Conservation (phyloP, 352 stramenopile genomes). For the Plasmopara halstedii region DNA sequence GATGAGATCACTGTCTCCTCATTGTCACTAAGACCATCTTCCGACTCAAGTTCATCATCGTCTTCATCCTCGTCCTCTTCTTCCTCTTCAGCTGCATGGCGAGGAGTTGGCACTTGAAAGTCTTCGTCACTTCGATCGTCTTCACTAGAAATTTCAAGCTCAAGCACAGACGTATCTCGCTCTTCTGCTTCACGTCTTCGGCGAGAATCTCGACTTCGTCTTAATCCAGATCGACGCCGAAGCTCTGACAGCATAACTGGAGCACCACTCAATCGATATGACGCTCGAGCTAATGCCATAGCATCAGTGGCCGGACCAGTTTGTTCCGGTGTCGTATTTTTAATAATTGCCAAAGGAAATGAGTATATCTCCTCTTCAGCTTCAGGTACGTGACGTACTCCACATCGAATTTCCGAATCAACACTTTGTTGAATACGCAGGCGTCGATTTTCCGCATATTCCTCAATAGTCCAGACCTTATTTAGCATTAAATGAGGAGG, state of each 20-base stretch:
- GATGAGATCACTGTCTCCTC: constrained; percentile 30
- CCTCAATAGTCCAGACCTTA: constrained; percentile 22
- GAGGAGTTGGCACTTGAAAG: constrained; percentile 52
- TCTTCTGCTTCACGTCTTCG: constrained; percentile 50
- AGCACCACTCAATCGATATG: constrained; percentile 66
- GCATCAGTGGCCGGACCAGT: constrained; percentile 9
- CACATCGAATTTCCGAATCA: constrained; percentile 61
- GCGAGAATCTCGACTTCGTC: constrained; percentile 16
- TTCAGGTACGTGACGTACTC: constrained; percentile 40
- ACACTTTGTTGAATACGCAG: constrained; percentile 55
- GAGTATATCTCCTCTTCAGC: constrained; percentile 33
- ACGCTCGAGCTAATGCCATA: constrained; percentile 27
- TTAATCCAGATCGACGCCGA: constrained; percentile 25
- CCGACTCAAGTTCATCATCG: constrained; percentile 34
- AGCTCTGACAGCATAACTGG: constrained; percentile 68
- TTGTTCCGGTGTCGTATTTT: constrained; percentile 5
- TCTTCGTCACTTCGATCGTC: constrained; percentile 84
- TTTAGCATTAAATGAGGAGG: constrained; percentile 52
- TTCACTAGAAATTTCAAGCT: constrained; percentile 81
- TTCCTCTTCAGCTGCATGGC: constrained; percentile 43
- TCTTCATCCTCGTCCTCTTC: constrained; percentile 57
- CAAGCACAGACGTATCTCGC: constrained; percentile 74
- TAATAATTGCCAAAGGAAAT: constrained; percentile 45
- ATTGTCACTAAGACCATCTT: constrained; percentile 42
- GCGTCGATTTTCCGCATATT: constrained; percentile 59